phyloP scores from a whole-genome alignment of 1,139 yeast species.

The Petasospora rhodanensis region DNA sequence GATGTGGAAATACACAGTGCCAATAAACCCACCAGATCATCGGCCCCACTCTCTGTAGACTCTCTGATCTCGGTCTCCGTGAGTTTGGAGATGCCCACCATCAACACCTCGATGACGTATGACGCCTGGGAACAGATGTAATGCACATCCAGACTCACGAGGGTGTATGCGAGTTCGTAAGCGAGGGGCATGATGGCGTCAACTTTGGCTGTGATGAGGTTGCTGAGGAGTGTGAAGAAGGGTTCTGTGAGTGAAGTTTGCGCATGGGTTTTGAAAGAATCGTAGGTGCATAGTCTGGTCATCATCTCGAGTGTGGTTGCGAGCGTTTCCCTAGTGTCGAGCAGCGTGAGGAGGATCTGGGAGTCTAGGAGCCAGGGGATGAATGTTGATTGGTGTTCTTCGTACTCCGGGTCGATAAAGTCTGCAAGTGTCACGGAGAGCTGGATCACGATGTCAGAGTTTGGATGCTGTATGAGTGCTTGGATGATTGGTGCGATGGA shows the following conservation, averaged over 20 bases:
- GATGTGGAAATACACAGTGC: conserved; percentile 6
- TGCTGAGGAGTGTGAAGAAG: too few relatives aligned
- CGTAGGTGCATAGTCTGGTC: conserved; percentile 8
- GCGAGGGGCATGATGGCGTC: too few relatives aligned
- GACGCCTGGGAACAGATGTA: conserved; percentile 4
- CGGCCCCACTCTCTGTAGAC: conserved; percentile 4
- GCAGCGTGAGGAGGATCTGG: conserved; percentile 1
- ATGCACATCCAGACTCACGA: conserved; percentile 1
- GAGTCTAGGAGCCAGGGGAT: conserved; percentile 5
- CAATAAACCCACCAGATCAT: conserved; percentile 11
- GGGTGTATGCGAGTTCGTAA: too few relatives aligned
- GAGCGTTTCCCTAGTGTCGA: not conserved
- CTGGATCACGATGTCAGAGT: conserved; percentile 30
- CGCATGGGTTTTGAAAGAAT: not conserved
- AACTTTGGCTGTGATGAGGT: too few relatives aligned
- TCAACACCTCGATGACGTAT: conserved; percentile 10
- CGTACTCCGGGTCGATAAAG: conserved; percentile 12
- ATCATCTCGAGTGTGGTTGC: conserved; percentile 4
- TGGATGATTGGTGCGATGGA: conserved; percentile 1
- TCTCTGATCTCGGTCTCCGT: not conserved
- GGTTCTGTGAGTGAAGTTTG: conserved; percentile 4
- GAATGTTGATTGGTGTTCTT: conserved; percentile 3
- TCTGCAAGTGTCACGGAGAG: conserved; percentile 7
- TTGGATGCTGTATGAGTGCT: conserved; percentile 26
- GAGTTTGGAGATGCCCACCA: conserved; percentile 7